Base-by-base conservation (phyloP, 2,329 filamentous ascomycete genomes). In the Claviceps paspali region DNA sequence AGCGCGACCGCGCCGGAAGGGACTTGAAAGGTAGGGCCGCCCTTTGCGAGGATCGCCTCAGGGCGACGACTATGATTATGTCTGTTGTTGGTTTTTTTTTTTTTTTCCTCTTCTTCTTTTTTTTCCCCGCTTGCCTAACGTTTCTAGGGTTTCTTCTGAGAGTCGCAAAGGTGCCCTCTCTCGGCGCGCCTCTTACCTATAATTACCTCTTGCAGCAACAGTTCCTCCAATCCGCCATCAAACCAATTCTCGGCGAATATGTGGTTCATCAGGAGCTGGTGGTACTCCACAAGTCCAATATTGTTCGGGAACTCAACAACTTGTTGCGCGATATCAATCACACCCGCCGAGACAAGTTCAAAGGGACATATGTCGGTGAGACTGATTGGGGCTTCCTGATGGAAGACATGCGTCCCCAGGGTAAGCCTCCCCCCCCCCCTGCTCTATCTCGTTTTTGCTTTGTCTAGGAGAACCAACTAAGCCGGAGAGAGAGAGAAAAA, bases 301-400 rank as follows among this genome's bases (percentile, higher is more conserved):
- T 61, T 29, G 45, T 62, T 29, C 46, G 59, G 38, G 45, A 60
- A 36, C 55, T 79, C 33, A 80, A 80, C 47, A 57, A 57, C 21
- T 58, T 65, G 18, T 62, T 83, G 3, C 58, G 56, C 7, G 49
- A 54, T 9, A 60, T 65, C n/a, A 68, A 77, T 44, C 46, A 57
- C 33, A 43, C 47, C 17, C 63, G 65, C 33, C 55, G 55, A 32
- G 54, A 60, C 45, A 62, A 61, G 44, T 72, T 69, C 45, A 55
- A 55, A 34, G 64, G 61, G 51, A 76, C 51, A 54, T 68, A 36
- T 47, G 58, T 58, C 55, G 74, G 61, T 52, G 61, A 67, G 11
- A 64, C 68, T 10, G 72, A 79, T 45, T 70, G 74, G 49, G 82
- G 76, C 5, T 71, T 85, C 48, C 59, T 88, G 3, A 69, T 88